phyloP scores from a whole-genome alignment of 305 asterid species.

The Fraxinus platypoda region DNA sequence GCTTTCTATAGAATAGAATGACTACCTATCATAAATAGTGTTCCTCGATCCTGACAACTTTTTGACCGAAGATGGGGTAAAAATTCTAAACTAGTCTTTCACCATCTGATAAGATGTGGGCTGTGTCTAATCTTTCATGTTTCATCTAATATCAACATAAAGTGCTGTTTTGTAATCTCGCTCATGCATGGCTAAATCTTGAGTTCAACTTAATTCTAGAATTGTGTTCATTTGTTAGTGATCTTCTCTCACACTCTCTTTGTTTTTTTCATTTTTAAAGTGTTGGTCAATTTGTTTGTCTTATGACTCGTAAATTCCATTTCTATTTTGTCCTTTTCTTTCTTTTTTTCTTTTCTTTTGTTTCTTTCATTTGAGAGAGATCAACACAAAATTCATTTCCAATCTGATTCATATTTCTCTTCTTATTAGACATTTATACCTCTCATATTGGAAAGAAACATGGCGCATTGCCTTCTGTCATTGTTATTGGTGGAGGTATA shows the following conservation, averaged over 20 bases:
- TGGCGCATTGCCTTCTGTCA: constrained; percentile 59
- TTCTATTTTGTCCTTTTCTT: neutral
- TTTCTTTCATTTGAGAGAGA: constrained; percentile 5
- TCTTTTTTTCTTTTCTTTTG: neutral
- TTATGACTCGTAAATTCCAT: neutral
- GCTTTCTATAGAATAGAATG: neutral
- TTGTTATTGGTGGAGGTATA: constrained; percentile 94
- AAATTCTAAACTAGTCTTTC: neutral
- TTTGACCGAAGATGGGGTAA: neutral
- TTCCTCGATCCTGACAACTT: neutral
- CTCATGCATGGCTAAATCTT: neutral
- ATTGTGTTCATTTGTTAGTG: neutral
- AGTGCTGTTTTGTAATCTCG: neutral
- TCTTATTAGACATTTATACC: constrained; percentile 43
- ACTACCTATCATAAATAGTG: neutral
- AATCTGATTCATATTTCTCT: constrained; percentile 18
- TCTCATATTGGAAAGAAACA: constrained; percentile 53
- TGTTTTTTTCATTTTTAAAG: neutral
- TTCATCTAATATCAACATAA: neutral
- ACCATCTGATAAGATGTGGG: neutral
- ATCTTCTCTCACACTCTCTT: neutral
- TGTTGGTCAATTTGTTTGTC: neutral
- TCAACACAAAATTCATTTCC: neutral
- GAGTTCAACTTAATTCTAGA: neutral
- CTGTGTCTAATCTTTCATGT: neutral